Evolutionary conservation across 106 monocot genomes (phyloP), one percentile per base, ranked within the genome.

Genomic region (Acorus calamus): DNA sequence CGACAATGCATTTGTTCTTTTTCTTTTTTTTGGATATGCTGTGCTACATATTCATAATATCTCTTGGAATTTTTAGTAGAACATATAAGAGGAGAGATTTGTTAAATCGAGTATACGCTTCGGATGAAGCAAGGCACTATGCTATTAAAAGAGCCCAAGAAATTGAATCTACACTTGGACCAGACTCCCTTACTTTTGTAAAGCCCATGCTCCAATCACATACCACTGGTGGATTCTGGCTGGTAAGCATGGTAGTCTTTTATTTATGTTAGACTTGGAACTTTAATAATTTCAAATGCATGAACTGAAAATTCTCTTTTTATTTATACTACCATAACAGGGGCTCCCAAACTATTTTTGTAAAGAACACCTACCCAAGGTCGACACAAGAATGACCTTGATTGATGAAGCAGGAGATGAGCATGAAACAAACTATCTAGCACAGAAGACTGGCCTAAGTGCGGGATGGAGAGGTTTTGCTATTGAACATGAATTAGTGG

Each of bases 151-250:
- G 10, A 45, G 73, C 66, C 0, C 45, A 52, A 4, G 66, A 41
- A 14, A 7, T 73, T 3, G 50, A 73, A 13, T 42, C 49, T 14
- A 43, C 42, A 43, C 44, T 73, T 13, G 66, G 44, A 3, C 10
- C 44, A 1, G 50, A 57, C 51, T 66, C 52, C 41, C 65, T 66
- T 7, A 73, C 41, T 53, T 73, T 73, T 14, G 13, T 73, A 2
- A 73, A 73, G 66, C 52, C 58, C 50, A 73, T 73, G 73, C 42
- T 52, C 4, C 66, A 73, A 47, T 73, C 73, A 8, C 73, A 73
- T 60, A 66, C 66, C 3, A 73, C 73, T 52, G 73, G 73, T 7
- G 66, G 73, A 41, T 66, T 73, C 53, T 73, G 73, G 73, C 59
- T 73, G 66, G 72, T 72, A 64, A 7, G 5, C 2, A 5, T 7